phyloP scores from a whole-genome alignment of 305 asterid genomes.

The Andrographis paniculata region DNA sequence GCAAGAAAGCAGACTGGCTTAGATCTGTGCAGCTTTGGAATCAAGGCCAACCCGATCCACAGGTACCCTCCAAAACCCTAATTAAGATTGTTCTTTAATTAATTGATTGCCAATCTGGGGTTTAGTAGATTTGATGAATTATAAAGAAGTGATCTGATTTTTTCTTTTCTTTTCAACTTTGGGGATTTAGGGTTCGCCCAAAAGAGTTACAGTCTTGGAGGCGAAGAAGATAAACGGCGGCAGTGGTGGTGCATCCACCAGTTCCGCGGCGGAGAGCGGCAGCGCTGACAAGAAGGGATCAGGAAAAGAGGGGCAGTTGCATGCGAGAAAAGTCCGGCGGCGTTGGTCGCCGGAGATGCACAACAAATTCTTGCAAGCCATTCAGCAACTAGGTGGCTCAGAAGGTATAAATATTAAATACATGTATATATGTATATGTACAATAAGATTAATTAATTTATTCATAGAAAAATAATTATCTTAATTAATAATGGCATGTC shows the following conservation, averaged over 20 bases:
- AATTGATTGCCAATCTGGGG: conserved; percentile 2
- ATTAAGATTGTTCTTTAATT: not conserved
- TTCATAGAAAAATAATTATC: not conserved
- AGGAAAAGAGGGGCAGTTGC: conserved; percentile 42
- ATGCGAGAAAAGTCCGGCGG: conserved; percentile 63
- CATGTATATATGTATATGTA: not conserved
- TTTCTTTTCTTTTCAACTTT: conserved; percentile 11
- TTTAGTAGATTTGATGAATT: conserved; percentile 17
- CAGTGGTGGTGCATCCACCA: conserved; percentile 58
- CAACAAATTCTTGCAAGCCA: conserved; percentile 60
- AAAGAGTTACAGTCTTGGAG: conserved; percentile 37
- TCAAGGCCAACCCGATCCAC: conserved; percentile 81
- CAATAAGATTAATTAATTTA: not conserved
- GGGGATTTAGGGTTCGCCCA: conserved; percentile 40
- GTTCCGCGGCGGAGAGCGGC: conserved; percentile 60
- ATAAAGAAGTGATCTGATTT: conserved; percentile 17
- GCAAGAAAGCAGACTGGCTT: conserved; percentile 80
- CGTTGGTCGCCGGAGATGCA: conserved; percentile 94
- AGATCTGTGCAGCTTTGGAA: conserved; percentile 94
- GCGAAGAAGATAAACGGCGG: conserved; percentile 45
- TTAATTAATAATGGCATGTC: not conserved
- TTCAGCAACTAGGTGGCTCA: conserved; percentile 85
- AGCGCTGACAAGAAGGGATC: conserved; percentile 50
- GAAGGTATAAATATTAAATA: conserved; percentile 74
- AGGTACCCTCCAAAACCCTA: conserved; percentile 29